A percentile compares a stretch with the other conserved stretches of the same genome.
Conservation (phyloP, 2,329 filamentous ascomycete genomes). For the Fusarium concolor region DNA sequence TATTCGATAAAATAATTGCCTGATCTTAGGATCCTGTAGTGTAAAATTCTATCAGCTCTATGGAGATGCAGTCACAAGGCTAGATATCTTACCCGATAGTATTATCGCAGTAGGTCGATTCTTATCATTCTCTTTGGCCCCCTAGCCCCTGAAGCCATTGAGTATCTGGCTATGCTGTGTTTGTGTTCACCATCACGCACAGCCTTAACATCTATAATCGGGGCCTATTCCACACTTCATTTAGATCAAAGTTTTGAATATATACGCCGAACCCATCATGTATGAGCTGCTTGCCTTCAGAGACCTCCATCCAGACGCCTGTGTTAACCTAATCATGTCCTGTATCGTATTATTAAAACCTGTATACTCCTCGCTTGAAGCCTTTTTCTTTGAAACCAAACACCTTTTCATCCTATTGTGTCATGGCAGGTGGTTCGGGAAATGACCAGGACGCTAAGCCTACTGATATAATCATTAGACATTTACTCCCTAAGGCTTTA, state of each 20-base stretch:
- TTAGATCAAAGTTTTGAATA: conserved; percentile 1
- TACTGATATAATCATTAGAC: no score
- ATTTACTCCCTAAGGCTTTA: no score
- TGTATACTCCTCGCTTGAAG: not conserved
- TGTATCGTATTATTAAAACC: not conserved
- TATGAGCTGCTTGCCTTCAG: conserved; percentile 1
- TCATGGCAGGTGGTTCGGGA: not conserved
- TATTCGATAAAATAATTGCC: no score
- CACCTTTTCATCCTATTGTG: not conserved
- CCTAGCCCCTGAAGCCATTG: no score
- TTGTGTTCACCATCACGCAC: not conserved
- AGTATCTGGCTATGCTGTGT: no score
- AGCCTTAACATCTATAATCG: not conserved
- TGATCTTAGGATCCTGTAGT: no score
- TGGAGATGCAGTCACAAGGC: no score
- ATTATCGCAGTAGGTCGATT: no score
- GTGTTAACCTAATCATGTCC: not conserved
- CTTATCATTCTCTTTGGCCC: no score
- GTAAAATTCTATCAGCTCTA: no score
- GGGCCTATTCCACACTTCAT: not conserved
- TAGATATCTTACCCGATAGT: no score
- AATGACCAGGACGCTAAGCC: no score
- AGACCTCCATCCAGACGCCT: conserved; percentile 10
- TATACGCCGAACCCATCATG: conserved; percentile 7
- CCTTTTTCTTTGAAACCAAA: not conserved